phyloP scores from a whole-genome alignment of 139 green algal genomes.

The Parachlorella kessleri region DNA sequence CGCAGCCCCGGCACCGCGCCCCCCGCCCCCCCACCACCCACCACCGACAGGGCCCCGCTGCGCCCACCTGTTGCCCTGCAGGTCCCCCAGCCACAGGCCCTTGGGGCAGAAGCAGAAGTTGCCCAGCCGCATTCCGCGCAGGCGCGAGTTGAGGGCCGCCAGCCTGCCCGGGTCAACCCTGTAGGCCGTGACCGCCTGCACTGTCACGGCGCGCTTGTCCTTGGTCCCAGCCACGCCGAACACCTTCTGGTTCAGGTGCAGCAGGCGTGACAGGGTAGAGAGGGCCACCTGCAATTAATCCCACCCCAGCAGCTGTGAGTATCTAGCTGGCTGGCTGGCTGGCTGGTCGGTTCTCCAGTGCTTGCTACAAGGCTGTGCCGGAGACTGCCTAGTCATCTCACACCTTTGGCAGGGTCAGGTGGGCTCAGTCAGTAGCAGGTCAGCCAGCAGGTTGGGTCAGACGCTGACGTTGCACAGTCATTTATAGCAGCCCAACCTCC shows the following conservation, averaged over 20 bases:
- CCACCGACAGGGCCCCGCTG: conserved; percentile 22
- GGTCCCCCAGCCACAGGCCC: conserved; percentile 68
- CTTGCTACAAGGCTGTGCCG: background rate
- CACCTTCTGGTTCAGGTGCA: conserved; percentile 35
- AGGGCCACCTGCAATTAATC: conserved; percentile 34
- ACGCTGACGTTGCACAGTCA: too few species aligned
- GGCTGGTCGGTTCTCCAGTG: too few species aligned
- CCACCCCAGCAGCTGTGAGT: background rate
- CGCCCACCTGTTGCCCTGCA: conserved; percentile 82
- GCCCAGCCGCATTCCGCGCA: conserved; percentile 68
- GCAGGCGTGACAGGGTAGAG: conserved; percentile 33
- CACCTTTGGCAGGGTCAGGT: too few species aligned
- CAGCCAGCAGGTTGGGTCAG: too few species aligned
- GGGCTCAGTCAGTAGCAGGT: too few species aligned
- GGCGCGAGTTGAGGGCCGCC: conserved; percentile 23
- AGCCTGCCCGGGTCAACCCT: conserved; percentile 51
- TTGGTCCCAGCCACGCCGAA: conserved; percentile 88
- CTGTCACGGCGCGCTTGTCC: conserved; percentile 92
- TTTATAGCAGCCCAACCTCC: too few species aligned
- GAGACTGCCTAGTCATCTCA: background rate
- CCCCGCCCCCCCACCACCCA: background rate
- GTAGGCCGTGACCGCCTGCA: conserved; percentile 78
- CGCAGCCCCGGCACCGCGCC: background rate
- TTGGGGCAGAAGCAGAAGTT: conserved; percentile 59
- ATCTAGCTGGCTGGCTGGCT: too few species aligned